Base-by-base conservation (phyloP, 2,329 filamentous ascomycete genomes). In the Dothideomycetes sp. region DNA sequence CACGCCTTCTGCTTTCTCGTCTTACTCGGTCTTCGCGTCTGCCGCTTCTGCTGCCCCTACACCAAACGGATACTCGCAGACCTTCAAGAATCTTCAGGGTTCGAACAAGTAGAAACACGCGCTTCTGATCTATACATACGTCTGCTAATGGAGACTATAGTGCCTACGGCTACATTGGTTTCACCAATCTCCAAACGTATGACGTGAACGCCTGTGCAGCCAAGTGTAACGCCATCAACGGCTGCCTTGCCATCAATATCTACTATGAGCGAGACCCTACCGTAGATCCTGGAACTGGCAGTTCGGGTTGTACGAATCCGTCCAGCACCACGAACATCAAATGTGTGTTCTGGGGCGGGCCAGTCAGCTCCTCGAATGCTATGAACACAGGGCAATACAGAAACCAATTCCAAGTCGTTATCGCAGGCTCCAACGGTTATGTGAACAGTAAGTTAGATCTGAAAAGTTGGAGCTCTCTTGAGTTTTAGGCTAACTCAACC, bases 351-450 rank as follows among this genome's bases (percentile, higher is more conserved):
- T 48, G 40, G 38, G 46, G 46, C 19, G 44, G 42, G 17, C 43
- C 46, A 8, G 37, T 45, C 29, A 37, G 31, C 14, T 12, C 27
- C 14, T 24, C 16, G 16, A 45, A 46, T 18, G 39, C 43, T 4
- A 18, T 43, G 35, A 48, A 47, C 34, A 31, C 16, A 10, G 47
- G 44, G 10, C 43, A 46, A 22, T 41, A 34, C 27, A 49, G 49
- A 29, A 44, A 48, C 14, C 37, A 52, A 19, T 57, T 57, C 45
- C 39, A 52, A 22, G 50, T 57, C 31, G 45, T 55, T 36, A 54
- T 58, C 37, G 54, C 50, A 33, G 55, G 45, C 10, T 53, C 51
- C 32, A 57, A 57, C 44, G 55, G 55, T 15, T 47, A 38, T n/a
- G n/a, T n/a, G n/a, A n/a, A n/a, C n/a, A n/a, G n/a, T n/a, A n/a